Base-by-base conservation (phyloP, 129 eudicot species). In the Flaveria linearis region DNA sequence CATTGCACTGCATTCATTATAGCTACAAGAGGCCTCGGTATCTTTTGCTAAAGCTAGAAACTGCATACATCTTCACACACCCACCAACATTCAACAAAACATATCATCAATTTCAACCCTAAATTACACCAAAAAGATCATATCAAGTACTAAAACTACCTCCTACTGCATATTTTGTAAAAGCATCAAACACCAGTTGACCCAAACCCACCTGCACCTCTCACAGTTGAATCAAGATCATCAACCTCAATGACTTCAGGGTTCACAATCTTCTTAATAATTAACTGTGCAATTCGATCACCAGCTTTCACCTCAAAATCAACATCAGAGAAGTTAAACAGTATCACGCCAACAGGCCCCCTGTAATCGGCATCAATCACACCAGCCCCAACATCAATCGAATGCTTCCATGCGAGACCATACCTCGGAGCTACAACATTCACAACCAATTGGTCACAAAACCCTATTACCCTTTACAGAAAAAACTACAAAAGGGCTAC, bases 141-240 rank as follows among this genome's bases (percentile, higher is more conserved):
- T 0, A 36, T 36, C 1, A 50, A 11, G 1, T 4, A 4, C 4
- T 14, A 7, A 47, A 39, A 23, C 39, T 33, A 36, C 1, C 6
- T 33, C 67, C 68, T 11, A 73, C 22, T 39, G 13, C 77, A 20
- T 57, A 73, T 45, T 53, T 56, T 20, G 7, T 2, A 30, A 12
- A n/a, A 51, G 42, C 14, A 51, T 80, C 65, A 87, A 79, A 89
- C 86, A 1, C 96, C 97, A 11, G 92, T 88, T 1, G 95, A 91
- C 39, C 95, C 97, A 70, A 91, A 88, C 22, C 97, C 92, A 62
- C 92, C 95, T 42, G 89, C 88, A 4, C 92, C 92, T 58, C 96
- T 80, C 3, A 81, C 84, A 6, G 92, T 87, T 2, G 84, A 80
- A 80, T 89, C 96, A 61, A 92, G 56, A 82, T 93, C 84, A 45